Base-by-base conservation (phyloP, 1,139 yeast genomes). In the Blastobotrys arbuscula region DNA sequence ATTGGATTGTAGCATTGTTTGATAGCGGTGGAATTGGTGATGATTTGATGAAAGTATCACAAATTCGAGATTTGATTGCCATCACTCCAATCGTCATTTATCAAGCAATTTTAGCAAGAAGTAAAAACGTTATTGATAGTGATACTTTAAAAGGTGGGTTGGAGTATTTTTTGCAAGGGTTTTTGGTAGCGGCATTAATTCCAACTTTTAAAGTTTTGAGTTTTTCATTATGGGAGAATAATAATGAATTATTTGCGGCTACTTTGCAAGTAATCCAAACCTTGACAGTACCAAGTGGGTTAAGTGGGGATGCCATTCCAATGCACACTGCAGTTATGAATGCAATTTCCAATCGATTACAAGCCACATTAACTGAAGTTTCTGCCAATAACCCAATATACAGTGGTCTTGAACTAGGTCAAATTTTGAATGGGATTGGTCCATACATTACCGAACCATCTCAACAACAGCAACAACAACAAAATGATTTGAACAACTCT, bases 21-120 rank as follows among this genome's bases (percentile, higher is more conserved):
- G 90, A 87, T 52, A 79, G 87, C 39, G 94, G 89, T 48, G 96
- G 96, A 2, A 78, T 90, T 39, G 81, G 95, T 0, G 97, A 90
- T 64, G 90, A 84, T 33, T 69, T 89, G 49, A 79, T 89, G 60
- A 78, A 81, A 56, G 71, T 81, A 4, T 78, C 87, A 2, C 73
- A 81, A 18, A 77, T 84, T 21, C 79, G 81, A 57, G 92, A 86
- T 51, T 77, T 86, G 45, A 78, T 84, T 52, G 74, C 75, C 38
- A 64, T 90, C 41, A 76, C 88, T 15, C 95, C 96, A 0, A 72
- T 79, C 4, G 78, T 90, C 13, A 80, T 87, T 58, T 81, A 81
- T 53, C 94, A 88, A 61, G 82, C 88, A 0, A 72, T 87, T 5
- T 64, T 74, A 19, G 89, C 95, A 0, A 72, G 79, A 45, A 75